A percentile compares a stretch with the other conserved stretches of the same genome.
Conservation (phyloP, 768 basidiomycete genomes). For the Trametes sanguinea region DNA sequence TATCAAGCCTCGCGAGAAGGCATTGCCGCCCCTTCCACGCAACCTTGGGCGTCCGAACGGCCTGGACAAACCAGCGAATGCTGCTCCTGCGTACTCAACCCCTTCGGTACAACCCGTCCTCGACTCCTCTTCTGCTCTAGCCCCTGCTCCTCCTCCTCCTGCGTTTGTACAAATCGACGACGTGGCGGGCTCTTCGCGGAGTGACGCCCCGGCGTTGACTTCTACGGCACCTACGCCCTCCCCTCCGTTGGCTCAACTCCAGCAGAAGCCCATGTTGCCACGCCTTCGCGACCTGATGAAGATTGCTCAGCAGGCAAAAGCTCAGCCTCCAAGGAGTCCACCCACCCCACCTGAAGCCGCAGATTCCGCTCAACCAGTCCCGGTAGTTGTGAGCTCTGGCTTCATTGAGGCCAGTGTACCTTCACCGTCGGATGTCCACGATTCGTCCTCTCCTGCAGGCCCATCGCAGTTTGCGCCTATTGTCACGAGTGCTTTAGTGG, state of each 20-base stretch:
- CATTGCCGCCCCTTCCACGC: neutral
- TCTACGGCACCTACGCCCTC: too few species aligned
- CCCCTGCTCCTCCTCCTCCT: neutral
- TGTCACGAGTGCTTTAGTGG: neutral
- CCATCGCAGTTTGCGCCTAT: neutral
- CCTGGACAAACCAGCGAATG: neutral
- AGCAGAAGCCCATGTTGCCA: conserved; percentile 1
- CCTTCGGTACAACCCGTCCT: neutral
- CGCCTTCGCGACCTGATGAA: conserved; percentile 6
- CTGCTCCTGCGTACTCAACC: neutral
- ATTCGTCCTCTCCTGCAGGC: neutral
- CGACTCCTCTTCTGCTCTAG: too few species aligned
- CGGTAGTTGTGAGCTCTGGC: neutral
- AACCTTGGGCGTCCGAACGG: neutral
- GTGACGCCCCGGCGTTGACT: too few species aligned
- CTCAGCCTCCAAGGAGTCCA: neutral
- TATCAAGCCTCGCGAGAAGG: neutral
- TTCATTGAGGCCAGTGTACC: neutral
- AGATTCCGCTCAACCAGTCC: neutral
- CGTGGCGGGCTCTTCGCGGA: too few species aligned
- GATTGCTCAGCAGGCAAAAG: neutral
- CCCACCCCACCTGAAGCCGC: neutral
- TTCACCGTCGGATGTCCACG: neutral
- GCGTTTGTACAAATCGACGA: neutral
- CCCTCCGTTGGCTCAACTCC: neutral